Base-by-base conservation (phyloP, 176 grass and related monocot species). In the Musa troglodytarum region DNA sequence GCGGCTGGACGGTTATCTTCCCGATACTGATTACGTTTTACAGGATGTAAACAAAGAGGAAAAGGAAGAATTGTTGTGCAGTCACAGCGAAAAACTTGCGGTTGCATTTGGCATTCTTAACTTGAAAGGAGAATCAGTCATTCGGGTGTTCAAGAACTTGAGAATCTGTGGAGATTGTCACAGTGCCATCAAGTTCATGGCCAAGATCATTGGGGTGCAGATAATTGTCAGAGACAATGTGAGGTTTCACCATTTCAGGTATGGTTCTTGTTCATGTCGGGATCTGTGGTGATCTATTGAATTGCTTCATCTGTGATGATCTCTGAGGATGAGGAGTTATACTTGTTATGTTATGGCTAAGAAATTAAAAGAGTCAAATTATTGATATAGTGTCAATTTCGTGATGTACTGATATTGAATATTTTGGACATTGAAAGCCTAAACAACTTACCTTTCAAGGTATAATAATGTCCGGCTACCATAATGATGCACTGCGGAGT, bases 191-290 rank as follows among this genome's bases (percentile, higher is more conserved):
- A 80, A 80, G 57, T 80, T 80, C 69, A 53, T 80, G 14, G 69
- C 78, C 8, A 73, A 73, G 68, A 28, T 80, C 29, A 63, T 53
- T 63, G 69, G 78, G 20, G 53, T 80, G 10, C 34, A 80, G 29
- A 73, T 80, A 43, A 80, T 64, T 80, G 78, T 80, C 34, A 80
- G 78, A 50, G 78, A 80, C 22, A 80, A 63, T 80, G 68, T 72
- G 68, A 80, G 78, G 78, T 80, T 80, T 72, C 78, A 80, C 49
- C 78, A 80, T 80, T 80, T 80, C 73, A 73, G 69, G 20, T 49
- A 80, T 73, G 78, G 78, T 64, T 71, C 21, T 22, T 80, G 78
- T 63, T 73, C 78, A 28, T 80, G 78, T 53, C 24, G 58, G 57
- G 69, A 80, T 73, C 49, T 73, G 7, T 80, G 78, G 78, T 80